Conservation (phyloP, 352 stramenopile genomes). For the Pythium monospermum region DNA sequence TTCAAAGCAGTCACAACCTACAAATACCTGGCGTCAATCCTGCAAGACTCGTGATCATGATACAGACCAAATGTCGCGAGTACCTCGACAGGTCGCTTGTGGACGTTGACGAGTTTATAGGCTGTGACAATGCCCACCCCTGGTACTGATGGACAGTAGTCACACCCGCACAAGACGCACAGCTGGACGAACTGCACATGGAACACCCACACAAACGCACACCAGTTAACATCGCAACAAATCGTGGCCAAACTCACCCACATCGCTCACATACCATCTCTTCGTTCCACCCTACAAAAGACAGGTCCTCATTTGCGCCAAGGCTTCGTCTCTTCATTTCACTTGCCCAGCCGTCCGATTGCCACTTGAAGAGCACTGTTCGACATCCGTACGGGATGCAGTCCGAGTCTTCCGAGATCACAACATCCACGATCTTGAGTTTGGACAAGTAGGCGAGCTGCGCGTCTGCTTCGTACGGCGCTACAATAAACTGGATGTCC, state of each 20-base stretch:
- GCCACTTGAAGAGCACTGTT: slow-evolving; percentile 92
- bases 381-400: slow-evolving; percentile 92
- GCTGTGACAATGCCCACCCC: slow-evolving; percentile 82
- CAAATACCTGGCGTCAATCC: no score
- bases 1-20: slow-evolving; percentile 57
- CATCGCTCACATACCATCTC: slow-evolving; percentile 63
- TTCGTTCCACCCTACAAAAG: slow-evolving; percentile 81
- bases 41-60: background rate
- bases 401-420: slow-evolving; percentile 97
- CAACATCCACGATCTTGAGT: slow-evolving; percentile 85
- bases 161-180: slow-evolving; percentile 85
- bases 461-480: slow-evolving; percentile 97
- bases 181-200: slow-evolving; percentile 67
- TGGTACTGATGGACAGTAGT: slow-evolving; percentile 79
- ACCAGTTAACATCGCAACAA: no score
- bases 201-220: no score
- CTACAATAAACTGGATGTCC: slow-evolving; percentile 91
- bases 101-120: slow-evolving; percentile 61
- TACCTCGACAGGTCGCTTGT: slow-evolving; percentile 50
- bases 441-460: slow-evolving; percentile 93
- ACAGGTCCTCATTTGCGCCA: slow-evolving; percentile 74
- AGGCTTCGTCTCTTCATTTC: slow-evolving; percentile 84
- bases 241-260: no score
- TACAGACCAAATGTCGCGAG: background rate
- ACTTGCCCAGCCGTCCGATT: slow-evolving; percentile 75